These are phyloP conservation scores for Vigna trinervia DNA, from an alignment of 306 rosid genomes.

Conservation along the genomic window DNA sequence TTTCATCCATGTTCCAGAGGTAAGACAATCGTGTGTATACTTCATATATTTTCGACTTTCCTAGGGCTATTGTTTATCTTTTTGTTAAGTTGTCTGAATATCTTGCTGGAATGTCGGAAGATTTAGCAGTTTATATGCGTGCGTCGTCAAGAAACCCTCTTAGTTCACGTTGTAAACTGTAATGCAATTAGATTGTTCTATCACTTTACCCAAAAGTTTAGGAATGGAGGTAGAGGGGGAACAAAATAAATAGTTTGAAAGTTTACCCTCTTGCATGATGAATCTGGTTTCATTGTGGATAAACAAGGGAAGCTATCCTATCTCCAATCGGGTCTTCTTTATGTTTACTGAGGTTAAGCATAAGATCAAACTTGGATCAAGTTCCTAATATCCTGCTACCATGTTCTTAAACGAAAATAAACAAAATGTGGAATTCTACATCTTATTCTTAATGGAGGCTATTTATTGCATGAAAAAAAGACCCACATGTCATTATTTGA, in stretches of 20 bases:
- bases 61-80: constrained; percentile 4
- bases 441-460: background rate
- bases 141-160: background rate
- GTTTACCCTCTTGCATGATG: background rate
- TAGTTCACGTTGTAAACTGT: background rate
- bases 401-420: background rate
- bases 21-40: constrained; percentile 37
- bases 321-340: background rate
- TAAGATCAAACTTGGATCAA: background rate
- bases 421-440: background rate
- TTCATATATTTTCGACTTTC: constrained; percentile 9
- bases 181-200: background rate
- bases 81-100: constrained; percentile 5
- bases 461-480: background rate
- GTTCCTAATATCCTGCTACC: background rate
- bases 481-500: background rate
- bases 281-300: constrained; percentile 2
- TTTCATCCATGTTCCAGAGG: constrained; percentile 92
- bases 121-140: constrained; percentile 17
- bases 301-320: constrained; percentile 7
- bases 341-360: background rate
- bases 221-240: background rate
- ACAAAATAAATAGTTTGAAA: constrained; percentile 15
- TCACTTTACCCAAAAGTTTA: background rate
- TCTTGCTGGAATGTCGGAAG: background rate